A percentile compares a stretch with the other conserved stretches of the same genome.
Evolutionary conservation across 1,284 basidiomycete species (phyloP).

Genomic region (Chondrostereum purpureum): DNA sequence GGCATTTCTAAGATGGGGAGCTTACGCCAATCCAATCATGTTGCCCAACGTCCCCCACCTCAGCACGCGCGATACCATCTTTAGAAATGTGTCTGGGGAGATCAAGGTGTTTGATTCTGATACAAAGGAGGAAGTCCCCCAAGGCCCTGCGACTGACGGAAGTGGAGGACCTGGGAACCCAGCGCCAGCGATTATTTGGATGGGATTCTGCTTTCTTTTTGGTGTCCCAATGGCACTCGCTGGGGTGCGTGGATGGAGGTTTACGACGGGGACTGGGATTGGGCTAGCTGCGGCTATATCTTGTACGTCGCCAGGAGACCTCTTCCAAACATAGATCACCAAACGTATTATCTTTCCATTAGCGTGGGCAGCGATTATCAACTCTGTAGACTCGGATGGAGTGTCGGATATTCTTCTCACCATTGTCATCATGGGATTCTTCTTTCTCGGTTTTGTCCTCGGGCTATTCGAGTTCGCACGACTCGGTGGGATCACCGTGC

Average conservation of each 20-base stretch:
- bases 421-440: constrained; percentile 40
- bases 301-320: constrained; percentile 43
- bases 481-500: constrained; percentile 34
- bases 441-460: constrained; percentile 42
- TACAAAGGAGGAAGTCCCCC: constrained; percentile 37
- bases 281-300: constrained; percentile 42
- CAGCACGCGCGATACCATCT: constrained; percentile 16
- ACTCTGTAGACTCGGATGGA: constrained; percentile 40
- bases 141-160: constrained; percentile 54
- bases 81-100: constrained; percentile 35
- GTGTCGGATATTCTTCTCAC: constrained; percentile 47
- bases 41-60: constrained; percentile 5
- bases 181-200: constrained; percentile 48
- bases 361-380: constrained; percentile 60
- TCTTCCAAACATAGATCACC: too few relatives aligned
- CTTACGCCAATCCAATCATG: not conserved
- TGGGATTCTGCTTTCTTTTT: constrained; percentile 41
- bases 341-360: not conserved
- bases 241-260: constrained; percentile 48
- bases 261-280: constrained; percentile 47
- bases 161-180: constrained; percentile 44
- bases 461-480: constrained; percentile 47
- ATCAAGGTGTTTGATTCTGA: constrained; percentile 36
- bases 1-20: not conserved
- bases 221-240: constrained; percentile 48